A percentile compares a stretch with the other conserved stretches of the same genome.
Evolutionary conservation across 2,329 filamentous ascomycete species (phyloP).

Genomic region (Trichoderma sp.): DNA sequence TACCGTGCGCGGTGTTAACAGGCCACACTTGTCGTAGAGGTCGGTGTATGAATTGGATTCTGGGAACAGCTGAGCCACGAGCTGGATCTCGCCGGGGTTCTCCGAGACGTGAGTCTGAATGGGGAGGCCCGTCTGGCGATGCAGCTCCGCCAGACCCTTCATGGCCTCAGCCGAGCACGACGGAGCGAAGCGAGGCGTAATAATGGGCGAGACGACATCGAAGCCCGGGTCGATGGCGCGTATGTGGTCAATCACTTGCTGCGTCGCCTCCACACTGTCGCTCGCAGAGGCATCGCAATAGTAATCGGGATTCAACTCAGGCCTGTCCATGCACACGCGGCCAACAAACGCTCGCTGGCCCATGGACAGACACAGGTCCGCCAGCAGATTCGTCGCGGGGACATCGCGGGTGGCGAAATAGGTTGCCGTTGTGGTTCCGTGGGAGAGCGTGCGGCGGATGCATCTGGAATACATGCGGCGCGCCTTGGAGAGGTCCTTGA

Average conservation of each 20-base stretch:
- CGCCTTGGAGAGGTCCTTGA: slow-evolving; percentile 64
- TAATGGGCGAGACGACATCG: slow-evolving; percentile 71
- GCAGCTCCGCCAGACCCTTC: slow-evolving; percentile 62
- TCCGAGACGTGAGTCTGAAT: slow-evolving; percentile 91
- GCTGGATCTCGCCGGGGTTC: slow-evolving; percentile 70
- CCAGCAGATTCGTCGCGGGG: slow-evolving; percentile 84
- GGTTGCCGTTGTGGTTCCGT: slow-evolving; percentile 92
- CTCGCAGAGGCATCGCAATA: slow-evolving; percentile 74
- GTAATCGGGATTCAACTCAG: slow-evolving; percentile 65
- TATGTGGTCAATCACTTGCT: slow-evolving; percentile 66
- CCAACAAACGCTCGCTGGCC: slow-evolving; percentile 92
- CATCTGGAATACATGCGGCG: slow-evolving; percentile 73
- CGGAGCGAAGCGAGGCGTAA: slow-evolving; percentile 73
- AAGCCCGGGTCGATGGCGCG: slow-evolving; percentile 63
- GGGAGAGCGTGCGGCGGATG: slow-evolving; percentile 75
- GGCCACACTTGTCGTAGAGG: slow-evolving; percentile 73
- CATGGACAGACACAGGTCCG: slow-evolving; percentile 73
- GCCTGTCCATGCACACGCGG: slow-evolving; percentile 89
- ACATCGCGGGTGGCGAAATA: slow-evolving; percentile 94
- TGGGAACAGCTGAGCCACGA: slow-evolving; percentile 73
- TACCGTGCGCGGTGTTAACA: slow-evolving; percentile 74
- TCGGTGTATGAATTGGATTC: slow-evolving; percentile 64
- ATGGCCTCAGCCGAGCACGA: slow-evolving; percentile 64
- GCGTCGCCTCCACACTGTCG: slow-evolving; percentile 57
- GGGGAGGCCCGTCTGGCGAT: slow-evolving; percentile 62